Evolutionary conservation across 1,284 basidiomycete genomes (phyloP).

Genomic region (Paramarasmius palmivorus): DNA sequence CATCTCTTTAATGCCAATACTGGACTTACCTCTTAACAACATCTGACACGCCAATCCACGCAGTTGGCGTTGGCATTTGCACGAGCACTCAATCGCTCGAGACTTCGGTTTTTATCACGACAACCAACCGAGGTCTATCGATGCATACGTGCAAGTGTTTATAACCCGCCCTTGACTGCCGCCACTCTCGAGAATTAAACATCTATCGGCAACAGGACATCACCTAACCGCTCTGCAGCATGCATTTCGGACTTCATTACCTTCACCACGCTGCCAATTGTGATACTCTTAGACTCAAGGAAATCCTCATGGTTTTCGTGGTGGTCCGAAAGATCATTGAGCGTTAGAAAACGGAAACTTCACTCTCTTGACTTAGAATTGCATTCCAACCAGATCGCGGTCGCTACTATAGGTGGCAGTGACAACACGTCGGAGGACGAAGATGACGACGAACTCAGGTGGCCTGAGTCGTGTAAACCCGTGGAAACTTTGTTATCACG

Average conservation of each 20-base stretch:
- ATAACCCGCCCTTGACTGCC: constrained; percentile 45
- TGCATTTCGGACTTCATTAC: constrained; percentile 49
- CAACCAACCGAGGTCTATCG: constrained; percentile 44
- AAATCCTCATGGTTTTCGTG: constrained; percentile 50
- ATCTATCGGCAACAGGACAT: constrained; percentile 56
- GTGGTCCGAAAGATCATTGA: constrained; percentile 44
- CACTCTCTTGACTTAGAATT: constrained; percentile 50
- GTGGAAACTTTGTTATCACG: constrained; percentile 38
- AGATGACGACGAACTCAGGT: constrained; percentile 12
- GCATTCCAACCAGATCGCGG: constrained; percentile 44
- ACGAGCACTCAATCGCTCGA: constrained; percentile 49
- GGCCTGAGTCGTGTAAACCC: constrained; percentile 33
- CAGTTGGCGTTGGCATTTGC: constrained; percentile 37
- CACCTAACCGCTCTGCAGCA: constrained; percentile 43
- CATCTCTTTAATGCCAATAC: constrained; percentile 3
- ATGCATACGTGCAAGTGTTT: constrained; percentile 53
- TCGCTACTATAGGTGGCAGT: constrained; percentile 13
- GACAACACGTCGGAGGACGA: constrained; percentile 28
- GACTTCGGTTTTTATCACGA: constrained; percentile 41
- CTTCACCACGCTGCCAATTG: constrained; percentile 53
- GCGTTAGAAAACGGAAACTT: constrained; percentile 51
- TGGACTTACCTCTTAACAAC: constrained; percentile 36
- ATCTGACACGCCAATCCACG: constrained; percentile 43
- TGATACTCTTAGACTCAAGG: constrained; percentile 56
- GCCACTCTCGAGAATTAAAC: constrained; percentile 53